phyloP scores from a whole-genome alignment of 148 eudicot species.

The Gaultheria prostrata region DNA sequence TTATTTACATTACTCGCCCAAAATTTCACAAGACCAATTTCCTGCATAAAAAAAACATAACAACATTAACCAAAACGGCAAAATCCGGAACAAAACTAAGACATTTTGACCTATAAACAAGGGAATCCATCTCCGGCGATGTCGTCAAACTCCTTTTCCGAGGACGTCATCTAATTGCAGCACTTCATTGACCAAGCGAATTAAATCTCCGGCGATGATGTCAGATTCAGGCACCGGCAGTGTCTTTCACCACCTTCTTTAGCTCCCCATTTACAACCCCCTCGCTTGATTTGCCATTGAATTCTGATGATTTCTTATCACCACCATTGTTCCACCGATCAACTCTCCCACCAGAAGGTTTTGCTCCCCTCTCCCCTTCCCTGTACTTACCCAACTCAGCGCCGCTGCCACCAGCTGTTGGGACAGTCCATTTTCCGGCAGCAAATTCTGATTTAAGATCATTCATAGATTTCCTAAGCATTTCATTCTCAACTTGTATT shows the following conservation, averaged over 20 bases:
- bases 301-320: slow-evolving; percentile 25
- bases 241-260: slow-evolving; percentile 21
- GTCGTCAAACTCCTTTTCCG: background rate
- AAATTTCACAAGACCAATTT: slow-evolving; percentile 1
- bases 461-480: slow-evolving; percentile 54
- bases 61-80: background rate
- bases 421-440: slow-evolving; percentile 13
- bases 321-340: slow-evolving; percentile 15
- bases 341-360: slow-evolving; percentile 1
- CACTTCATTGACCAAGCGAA: background rate
- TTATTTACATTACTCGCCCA: background rate
- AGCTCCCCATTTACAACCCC: slow-evolving; percentile 25
- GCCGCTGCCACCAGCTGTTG: background rate
- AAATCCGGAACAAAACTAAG: background rate
- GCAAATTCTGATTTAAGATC: slow-evolving; percentile 58
- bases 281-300: slow-evolving; percentile 18
- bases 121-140: background rate
- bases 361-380: slow-evolving; percentile 10
- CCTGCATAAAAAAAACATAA: background rate
- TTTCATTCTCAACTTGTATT: slow-evolving; percentile 61
- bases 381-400: slow-evolving; percentile 11
- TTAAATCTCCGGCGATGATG: background rate
- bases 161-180: background rate
- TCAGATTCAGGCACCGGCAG: background rate
- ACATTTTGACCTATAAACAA: background rate